Conservation (phyloP, 768 basidiomycete species). For the Suillus sp. region DNA sequence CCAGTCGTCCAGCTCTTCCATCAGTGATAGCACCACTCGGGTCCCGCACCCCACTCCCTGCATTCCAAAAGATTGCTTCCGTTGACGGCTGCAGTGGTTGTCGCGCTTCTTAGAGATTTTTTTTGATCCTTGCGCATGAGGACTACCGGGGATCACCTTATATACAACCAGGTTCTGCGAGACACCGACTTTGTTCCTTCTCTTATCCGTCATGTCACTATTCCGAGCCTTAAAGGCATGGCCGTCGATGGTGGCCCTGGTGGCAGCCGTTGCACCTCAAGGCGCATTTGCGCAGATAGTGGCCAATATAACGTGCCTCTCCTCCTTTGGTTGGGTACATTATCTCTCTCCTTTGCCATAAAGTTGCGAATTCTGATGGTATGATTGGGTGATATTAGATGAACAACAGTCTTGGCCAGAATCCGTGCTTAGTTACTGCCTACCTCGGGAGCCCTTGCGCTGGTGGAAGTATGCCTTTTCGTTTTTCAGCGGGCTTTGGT, state of each 20-base stretch:
- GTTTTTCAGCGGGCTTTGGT: slow-evolving; percentile 9
- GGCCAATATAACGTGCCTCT: background rate
- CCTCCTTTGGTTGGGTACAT: slow-evolving; percentile 4
- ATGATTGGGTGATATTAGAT: slow-evolving; percentile 21
- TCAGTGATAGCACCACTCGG: too few relatives aligned
- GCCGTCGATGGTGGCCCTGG: background rate
- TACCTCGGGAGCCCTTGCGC: slow-evolving; percentile 45
- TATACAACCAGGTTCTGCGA: background rate
- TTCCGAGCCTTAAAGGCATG: background rate
- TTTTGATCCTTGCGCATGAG: too few relatives aligned
- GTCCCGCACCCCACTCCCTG: too few relatives aligned
- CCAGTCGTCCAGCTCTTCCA: too few relatives aligned
- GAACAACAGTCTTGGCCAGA: slow-evolving; percentile 48
- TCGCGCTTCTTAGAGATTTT: background rate
- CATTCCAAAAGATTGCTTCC: too few relatives aligned
- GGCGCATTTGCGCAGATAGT: background rate
- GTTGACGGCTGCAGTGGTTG: too few relatives aligned
- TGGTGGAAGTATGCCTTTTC: slow-evolving; percentile 38
- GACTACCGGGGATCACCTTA: too few relatives aligned
- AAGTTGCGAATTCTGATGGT: background rate
- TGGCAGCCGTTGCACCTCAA: background rate
- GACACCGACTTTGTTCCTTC: background rate
- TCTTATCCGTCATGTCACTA: background rate
- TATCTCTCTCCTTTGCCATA: background rate
- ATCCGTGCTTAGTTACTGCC: slow-evolving; percentile 47